Conservation (phyloP, 1,284 basidiomycete genomes). For the Chiua sp. region DNA sequence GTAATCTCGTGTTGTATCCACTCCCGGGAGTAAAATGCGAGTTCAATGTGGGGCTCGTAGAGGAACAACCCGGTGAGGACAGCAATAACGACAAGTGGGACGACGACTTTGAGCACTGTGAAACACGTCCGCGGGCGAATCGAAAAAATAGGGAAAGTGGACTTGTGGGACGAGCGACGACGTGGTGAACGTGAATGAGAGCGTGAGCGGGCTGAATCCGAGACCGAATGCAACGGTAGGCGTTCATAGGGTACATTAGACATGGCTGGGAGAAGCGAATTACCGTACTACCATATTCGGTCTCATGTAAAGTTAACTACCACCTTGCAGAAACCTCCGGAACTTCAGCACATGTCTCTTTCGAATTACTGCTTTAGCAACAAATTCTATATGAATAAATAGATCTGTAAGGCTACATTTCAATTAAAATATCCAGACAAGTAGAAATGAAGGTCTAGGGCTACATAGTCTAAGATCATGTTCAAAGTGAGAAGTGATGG, state of each 20-base stretch:
- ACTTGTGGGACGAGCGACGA: constrained; percentile 16
- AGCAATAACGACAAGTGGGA: constrained; percentile 45
- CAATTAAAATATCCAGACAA: too few relatives aligned
- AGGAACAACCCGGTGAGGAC: constrained; percentile 55
- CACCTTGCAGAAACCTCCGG: too few relatives aligned
- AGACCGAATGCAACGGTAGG: constrained; percentile 32
- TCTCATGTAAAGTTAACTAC: too few relatives aligned
- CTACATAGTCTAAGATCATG: constrained; percentile 1
- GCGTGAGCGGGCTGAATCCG: constrained; percentile 17
- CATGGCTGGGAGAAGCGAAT: constrained; percentile 22
- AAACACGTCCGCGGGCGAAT: constrained; percentile 33
- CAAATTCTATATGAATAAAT: not conserved
- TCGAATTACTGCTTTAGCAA: not conserved
- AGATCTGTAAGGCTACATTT: constrained; percentile 10
- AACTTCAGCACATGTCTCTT: too few relatives aligned
- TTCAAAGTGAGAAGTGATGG: not conserved
- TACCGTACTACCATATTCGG: not conserved
- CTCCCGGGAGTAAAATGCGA: constrained; percentile 72
- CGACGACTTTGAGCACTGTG: constrained; percentile 29
- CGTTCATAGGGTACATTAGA: constrained; percentile 35
- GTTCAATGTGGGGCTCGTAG: constrained; percentile 85
- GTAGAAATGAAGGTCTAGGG: not conserved
- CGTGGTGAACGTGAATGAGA: constrained; percentile 30
- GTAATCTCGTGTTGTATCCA: constrained; percentile 79
- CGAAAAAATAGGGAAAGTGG: constrained; percentile 2